Conservation (phyloP, 169 alveolate genomes). For the Cryptosporidium sp. region DNA sequence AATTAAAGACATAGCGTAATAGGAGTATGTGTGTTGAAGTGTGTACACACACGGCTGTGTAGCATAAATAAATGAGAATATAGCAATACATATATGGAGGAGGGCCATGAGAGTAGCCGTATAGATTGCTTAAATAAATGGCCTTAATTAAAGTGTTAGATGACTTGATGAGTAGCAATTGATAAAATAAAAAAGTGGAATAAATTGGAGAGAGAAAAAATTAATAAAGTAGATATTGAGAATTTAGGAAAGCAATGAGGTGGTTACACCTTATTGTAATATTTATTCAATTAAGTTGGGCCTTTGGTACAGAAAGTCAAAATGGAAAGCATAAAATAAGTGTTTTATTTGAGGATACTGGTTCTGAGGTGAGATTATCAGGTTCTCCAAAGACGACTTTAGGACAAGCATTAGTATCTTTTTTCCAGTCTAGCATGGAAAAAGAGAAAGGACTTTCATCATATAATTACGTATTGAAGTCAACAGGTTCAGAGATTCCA, state of each 20-base stretch:
- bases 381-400: conserved; percentile 72
- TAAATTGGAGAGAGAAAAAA: not conserved
- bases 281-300: conserved; percentile 33
- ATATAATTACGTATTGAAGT: conserved; percentile 29
- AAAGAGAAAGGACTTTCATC: conserved; percentile 8
- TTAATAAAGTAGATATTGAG: not conserved
- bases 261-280: conserved; percentile 50
- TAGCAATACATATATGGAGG: conserved; percentile 2
- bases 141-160: not conserved
- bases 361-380: conserved; percentile 51
- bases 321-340: conserved; percentile 47
- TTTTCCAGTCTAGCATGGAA: conserved; percentile 23
- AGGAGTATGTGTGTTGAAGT: conserved; percentile 59
- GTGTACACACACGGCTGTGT: conserved; percentile 67
- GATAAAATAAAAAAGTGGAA: not conserved
- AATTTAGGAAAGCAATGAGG: conserved; percentile 49
- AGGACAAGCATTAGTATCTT: conserved; percentile 57
- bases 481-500: conserved; percentile 37
- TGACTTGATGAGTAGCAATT: conserved; percentile 9
- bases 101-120: not conserved
- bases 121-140: not conserved
- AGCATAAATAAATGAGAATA: not conserved
- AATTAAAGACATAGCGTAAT: conserved; percentile 14
- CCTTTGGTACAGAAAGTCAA: conserved; percentile 36
- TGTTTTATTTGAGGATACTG: conserved; percentile 42